These are phyloP conservation scores for Dendrobium nobile DNA, from an alignment of 106 monocot species.

Conservation along the genomic window DNA sequence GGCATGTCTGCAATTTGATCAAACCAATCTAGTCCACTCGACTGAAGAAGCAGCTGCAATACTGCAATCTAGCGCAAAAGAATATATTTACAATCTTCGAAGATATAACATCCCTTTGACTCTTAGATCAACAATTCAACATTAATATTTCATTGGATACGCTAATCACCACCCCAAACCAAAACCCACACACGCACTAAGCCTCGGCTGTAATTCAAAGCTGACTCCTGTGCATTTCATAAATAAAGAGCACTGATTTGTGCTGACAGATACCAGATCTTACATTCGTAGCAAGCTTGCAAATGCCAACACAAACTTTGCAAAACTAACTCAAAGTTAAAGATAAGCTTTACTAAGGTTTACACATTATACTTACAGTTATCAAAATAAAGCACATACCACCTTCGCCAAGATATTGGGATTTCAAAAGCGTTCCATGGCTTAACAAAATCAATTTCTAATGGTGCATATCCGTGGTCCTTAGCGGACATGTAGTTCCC, in stretches of 20 bases:
- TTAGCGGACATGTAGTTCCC: neutral
- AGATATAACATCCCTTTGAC: neutral
- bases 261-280: neutral
- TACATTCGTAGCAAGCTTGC: neutral
- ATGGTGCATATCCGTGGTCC: neutral
- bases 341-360: neutral
- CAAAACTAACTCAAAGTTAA: neutral
- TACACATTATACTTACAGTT: neutral
- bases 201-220: neutral
- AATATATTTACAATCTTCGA: neutral
- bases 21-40: slow-evolving; percentile 40
- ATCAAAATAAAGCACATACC: neutral
- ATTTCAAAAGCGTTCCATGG: neutral
- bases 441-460: neutral
- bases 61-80: slow-evolving; percentile 26
- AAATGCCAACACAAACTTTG: neutral
- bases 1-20: slow-evolving; percentile 42
- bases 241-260: neutral
- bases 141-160: neutral
- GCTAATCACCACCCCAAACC: neutral
- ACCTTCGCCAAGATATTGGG: neutral
- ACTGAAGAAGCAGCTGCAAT: slow-evolving; percentile 35
- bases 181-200: neutral
- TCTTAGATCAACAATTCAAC: neutral
- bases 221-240: neutral